Conservation (phyloP, 1,284 basidiomycete species). For the Rhodotorula sp. region DNA sequence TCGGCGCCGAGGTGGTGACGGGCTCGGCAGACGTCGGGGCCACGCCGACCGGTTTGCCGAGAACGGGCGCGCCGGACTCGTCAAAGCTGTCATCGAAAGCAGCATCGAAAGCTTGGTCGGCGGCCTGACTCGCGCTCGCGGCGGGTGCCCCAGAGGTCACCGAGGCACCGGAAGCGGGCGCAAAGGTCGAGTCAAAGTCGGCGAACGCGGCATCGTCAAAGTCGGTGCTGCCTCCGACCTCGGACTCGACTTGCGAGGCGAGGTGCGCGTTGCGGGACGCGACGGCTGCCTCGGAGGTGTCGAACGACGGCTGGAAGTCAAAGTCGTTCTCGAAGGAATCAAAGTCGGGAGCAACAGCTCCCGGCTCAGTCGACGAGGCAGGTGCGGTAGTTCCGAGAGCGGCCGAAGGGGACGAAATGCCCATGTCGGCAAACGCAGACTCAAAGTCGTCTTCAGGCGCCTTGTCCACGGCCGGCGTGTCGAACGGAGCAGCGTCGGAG, state of each 20-base stretch:
- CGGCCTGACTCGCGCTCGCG: background rate
- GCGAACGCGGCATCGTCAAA: slow-evolving; percentile 27
- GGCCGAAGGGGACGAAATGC: background rate
- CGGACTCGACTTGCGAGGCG: background rate
- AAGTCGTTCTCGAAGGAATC: slow-evolving; percentile 35
- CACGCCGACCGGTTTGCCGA: slow-evolving; percentile 7
- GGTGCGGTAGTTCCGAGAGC: background rate
- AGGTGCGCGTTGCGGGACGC: slow-evolving; percentile 2
- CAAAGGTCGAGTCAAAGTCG: slow-evolving; percentile 33
- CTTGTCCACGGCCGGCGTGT: background rate
- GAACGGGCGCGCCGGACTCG: slow-evolving; percentile 2
- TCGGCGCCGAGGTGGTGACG: background rate
- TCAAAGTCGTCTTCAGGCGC: slow-evolving; percentile 39
- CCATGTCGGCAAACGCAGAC: slow-evolving; percentile 34
- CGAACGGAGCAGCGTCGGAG: background rate
- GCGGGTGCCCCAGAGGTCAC: background rate
- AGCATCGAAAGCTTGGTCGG: slow-evolving; percentile 19
- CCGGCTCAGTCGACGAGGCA: background rate
- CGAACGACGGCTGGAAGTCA: slow-evolving; percentile 5
- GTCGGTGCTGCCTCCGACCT: background rate
- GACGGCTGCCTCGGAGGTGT: slow-evolving; percentile 1
- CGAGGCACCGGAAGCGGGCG: background rate
- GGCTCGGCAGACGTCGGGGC: background rate
- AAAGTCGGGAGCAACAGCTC: slow-evolving; percentile 20
- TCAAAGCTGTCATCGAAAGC: slow-evolving; percentile 20